Base-by-base conservation (phyloP, 371 early-diverging fungal species). In the Actinomortierella ambigua region DNA sequence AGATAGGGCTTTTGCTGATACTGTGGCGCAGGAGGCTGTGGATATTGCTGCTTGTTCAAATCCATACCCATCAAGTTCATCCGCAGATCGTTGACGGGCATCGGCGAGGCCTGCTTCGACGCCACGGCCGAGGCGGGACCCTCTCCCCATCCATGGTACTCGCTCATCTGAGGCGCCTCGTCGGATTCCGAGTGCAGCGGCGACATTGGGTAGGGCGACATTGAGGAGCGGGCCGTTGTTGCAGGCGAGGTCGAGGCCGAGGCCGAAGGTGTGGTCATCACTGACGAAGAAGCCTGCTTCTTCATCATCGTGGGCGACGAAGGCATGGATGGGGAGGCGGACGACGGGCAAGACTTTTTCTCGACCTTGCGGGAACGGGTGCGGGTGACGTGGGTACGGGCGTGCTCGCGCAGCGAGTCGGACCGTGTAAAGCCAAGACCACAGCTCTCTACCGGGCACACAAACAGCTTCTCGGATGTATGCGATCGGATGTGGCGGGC, bases 401-500 rank as follows among this genome's bases (percentile, higher is more conserved):
- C 53, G n/a, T 73, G 73, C 41, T 73, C 73, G 50, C 73, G 73
- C 42, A 73, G 63, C 56, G 73, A 59, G 59, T 73, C 73, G 1
- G 73, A 73, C 15, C 73, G 66, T 1, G 73, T 73, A 60, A 73
- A 73, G 51, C 73, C 73, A 18, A 73, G 51, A 1, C 73, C 73
- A 29, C 73, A 73, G 56, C 57, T 63, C 61, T 73, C 73, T 46
- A 73, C 67, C 2, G 73, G 73, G 57, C 73, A 73, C 23, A 73
- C 73, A 63, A 73, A 73, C 52, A 73, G 47, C 63, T 73, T 73
- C 28, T 73, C 73, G 34, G 73, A 73, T 40, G 73, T 73, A 26
- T 73, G 73, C 22, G 73, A 73, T 15, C 76, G 76, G 24, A 76
- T 69, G 48, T 76, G 76, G 42, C 76, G 69, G 8, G 69, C 69